Base-by-base conservation (phyloP, 2,329 filamentous ascomycete species). In the Cladosporium sp. region DNA sequence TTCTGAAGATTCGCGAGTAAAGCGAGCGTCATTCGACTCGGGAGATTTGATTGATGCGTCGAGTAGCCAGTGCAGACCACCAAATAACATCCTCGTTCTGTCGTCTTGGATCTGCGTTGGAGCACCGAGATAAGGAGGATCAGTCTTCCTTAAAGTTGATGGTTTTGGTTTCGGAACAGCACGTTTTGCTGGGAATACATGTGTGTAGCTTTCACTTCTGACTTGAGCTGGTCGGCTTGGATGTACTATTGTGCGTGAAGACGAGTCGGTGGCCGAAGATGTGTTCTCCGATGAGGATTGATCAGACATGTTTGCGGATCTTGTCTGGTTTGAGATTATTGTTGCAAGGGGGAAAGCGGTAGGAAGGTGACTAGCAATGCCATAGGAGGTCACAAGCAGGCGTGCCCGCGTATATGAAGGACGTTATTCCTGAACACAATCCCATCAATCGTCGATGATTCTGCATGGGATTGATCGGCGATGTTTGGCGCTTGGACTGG, bases 401-500 rank as follows among this genome's bases (percentile, higher is more conserved):
- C 26, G 32, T 32, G 51, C 49, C 25, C 18, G 8, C 6, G 25
- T 53, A 53, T 30, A 53, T 28, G 49, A 28, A 53, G 49, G 6
- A 53, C 18, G 26, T 25, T 26, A 26, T 25, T 53, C n/a, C 16
- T 28, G 18, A 30, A 53, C 48, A 53, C 26, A 54, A 32, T 54
- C 51, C 28, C 51, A 54, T 54, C 18, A 25, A 58, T 58, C 56
- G 56, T 26, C 56, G 56, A 58, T 58, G 34, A 10, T 13, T 28
- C 34, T 26, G 21, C 56, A 21, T 58, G 14, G 13, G 21, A 18
- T n/a, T 43, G 56, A 58, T 58, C 56, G 56, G 36, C 56, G 56
- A 58, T 58, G 56, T 43, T 39, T 13, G 56, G n/a, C 56, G 56
- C 56, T 58, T 46, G 39, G 56, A 58, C 56, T 26, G 16, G 51